A percentile compares a stretch with the other conserved stretches of the same genome.
phyloP scores from a whole-genome alignment of 768 basidiomycete genomes.

The Rhodosporidiobolus odoratus region DNA sequence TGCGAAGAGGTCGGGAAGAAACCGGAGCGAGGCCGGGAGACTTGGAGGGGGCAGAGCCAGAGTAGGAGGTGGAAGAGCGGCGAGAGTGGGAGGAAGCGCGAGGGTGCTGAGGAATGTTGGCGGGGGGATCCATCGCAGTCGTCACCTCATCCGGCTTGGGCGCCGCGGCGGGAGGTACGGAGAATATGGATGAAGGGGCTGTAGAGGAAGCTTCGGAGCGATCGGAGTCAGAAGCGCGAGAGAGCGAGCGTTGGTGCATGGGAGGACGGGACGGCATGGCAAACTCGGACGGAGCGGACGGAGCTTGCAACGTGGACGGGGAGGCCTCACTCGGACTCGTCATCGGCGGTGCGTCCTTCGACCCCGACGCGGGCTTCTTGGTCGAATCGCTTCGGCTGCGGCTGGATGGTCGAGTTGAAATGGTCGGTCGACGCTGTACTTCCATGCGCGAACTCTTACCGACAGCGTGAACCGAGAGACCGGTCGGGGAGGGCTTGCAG shows the following conservation, averaged over 20 bases:
- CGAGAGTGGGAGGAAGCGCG: slow-evolving; percentile 11
- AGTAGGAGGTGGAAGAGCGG: slow-evolving; percentile 9
- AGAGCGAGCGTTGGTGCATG: slow-evolving; percentile 19
- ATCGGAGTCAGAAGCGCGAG: slow-evolving; percentile 24
- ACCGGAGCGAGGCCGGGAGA: slow-evolving; percentile 46
- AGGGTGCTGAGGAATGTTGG: slow-evolving; percentile 23
- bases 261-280: background rate
- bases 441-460: slow-evolving; percentile 78
- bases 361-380: background rate
- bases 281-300: no score
- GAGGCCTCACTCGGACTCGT: slow-evolving; percentile 37
- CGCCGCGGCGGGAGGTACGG: background rate
- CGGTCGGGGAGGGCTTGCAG: slow-evolving; percentile 52
- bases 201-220: slow-evolving; percentile 29
- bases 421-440: slow-evolving; percentile 42
- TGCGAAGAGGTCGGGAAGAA: slow-evolving; percentile 7
- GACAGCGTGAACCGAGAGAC: slow-evolving; percentile 59
- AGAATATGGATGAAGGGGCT: background rate
- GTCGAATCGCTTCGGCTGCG: background rate
- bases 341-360: background rate
- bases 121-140: slow-evolving; percentile 35
- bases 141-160: slow-evolving; percentile 8
- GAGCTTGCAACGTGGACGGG: background rate
- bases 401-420: background rate
- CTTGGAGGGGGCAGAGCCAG: slow-evolving; percentile 1